A percentile compares a stretch with the other conserved stretches of the same genome.
Evolutionary conservation across 495 filamentous ascomycete genomes (phyloP).

Genomic region (Penicillium paxilli): DNA sequence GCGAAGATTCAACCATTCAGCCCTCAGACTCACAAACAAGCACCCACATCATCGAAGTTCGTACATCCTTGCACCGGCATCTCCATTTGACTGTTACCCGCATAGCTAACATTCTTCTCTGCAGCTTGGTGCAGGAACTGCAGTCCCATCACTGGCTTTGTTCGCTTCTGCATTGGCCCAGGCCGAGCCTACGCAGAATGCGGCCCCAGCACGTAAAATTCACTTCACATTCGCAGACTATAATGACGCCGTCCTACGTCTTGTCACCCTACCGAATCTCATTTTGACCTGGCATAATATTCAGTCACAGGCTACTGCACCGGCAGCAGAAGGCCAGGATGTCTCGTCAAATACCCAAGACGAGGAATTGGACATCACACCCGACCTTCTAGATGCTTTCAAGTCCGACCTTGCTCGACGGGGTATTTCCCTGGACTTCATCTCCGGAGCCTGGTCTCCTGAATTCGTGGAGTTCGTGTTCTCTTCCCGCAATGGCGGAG

Average conservation of each 20-base stretch:
- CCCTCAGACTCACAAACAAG: slow-evolving; percentile 34
- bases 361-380: slow-evolving; percentile 74
- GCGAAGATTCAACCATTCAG: slow-evolving; percentile 12
- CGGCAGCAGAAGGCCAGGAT: slow-evolving; percentile 14
- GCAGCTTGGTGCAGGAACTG: slow-evolving; percentile 89
- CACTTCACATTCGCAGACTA: slow-evolving; percentile 84
- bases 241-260: slow-evolving; percentile 78
- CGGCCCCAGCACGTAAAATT: slow-evolving; percentile 29
- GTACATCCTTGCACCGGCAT: slow-evolving; percentile 12
- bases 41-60: slow-evolving; percentile 74
- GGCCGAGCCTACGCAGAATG: slow-evolving; percentile 16
- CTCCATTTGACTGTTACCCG: not conserved
- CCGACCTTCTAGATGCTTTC: slow-evolving; percentile 63
- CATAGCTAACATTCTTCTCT: not conserved
- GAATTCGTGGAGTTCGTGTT: slow-evolving; percentile 63
- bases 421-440: slow-evolving; percentile 64
- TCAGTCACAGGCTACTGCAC: slow-evolving; percentile 15
- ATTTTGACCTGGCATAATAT: slow-evolving; percentile 70
- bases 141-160: slow-evolving; percentile 75
- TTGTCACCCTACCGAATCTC: slow-evolving; percentile 88
- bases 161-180: slow-evolving; percentile 67
- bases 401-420: slow-evolving; percentile 51
- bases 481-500: slow-evolving; percentile 6
- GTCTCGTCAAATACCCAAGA: slow-evolving; percentile 10
- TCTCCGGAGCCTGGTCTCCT: slow-evolving; percentile 82